These are phyloP conservation scores for Talaromyces sp. DNA, from an alignment of 2,329 filamentous ascomycete species.

Conservation along the genomic window DNA sequence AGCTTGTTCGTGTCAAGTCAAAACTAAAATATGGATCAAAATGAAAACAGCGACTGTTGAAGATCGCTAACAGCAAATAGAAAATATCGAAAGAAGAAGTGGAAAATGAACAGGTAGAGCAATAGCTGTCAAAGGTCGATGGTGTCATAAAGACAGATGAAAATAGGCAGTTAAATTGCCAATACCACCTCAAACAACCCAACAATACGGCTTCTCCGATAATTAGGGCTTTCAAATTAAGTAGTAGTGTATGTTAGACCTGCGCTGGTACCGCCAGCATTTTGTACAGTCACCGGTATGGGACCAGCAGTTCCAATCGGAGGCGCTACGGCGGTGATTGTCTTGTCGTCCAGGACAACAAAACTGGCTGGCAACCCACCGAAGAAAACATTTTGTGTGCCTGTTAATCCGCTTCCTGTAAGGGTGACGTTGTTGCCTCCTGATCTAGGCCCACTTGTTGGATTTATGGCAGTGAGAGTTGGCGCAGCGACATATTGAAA, in stretches of 20 bases:
- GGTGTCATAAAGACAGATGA: not conserved
- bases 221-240: not conserved
- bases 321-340: not conserved
- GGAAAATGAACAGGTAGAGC: not conserved
- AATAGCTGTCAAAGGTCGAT: not conserved
- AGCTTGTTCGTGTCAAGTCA: too few species aligned
- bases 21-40: not conserved
- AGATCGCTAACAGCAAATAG: not conserved
- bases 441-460: not conserved
- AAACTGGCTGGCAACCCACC: not conserved
- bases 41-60: not conserved
- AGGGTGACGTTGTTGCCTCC: slow-evolving; percentile 7
- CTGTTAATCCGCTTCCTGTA: not conserved
- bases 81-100: not conserved
- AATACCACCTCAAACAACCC: not conserved
- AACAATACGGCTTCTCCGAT: not conserved
- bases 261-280: not conserved
- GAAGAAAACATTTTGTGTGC: not conserved
- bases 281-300: not conserved
- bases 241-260: not conserved
- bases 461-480: not conserved
- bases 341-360: not conserved
- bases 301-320: not conserved
- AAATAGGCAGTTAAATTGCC: not conserved
- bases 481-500: not conserved